Base-by-base conservation (phyloP, 495 filamentous ascomycete species). In the Penicillium dipodomyicola region DNA sequence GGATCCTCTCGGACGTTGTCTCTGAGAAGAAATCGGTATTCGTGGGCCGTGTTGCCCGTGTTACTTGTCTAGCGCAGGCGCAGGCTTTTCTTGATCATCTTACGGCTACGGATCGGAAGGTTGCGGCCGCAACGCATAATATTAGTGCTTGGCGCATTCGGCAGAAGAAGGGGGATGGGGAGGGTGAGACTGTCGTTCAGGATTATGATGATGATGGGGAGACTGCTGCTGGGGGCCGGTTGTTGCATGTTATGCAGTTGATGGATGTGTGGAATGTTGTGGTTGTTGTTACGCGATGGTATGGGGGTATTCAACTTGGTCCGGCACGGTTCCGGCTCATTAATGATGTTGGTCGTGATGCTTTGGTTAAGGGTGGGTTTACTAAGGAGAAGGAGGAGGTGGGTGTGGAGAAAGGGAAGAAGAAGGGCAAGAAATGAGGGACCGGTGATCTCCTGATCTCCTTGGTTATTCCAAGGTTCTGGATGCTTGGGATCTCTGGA, bases 121-220 rank as follows among this genome's bases (percentile, higher is more conserved):
- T 87, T 40, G 85, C 90, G 10, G 82, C 81, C 40, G 94, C 94
- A 10, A 93, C 92, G 55, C 94, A 98, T 71, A 97, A 97, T 69
- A 96, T 97, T 59, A 81, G 77, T 25, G 86, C 86, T 30, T 87
- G 83, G 79, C 78, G 85, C 6, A 86, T 88, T 20, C 73, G 74
- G 19, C 68, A 77, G 58, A 67, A 64, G 57, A 75, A 70, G 46
- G 47, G 57, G 42, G 72, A 80, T 33, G 63, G 68, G 6, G 67
- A 73, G 0, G 79, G 35, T 39, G 35, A 79, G 58, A 82, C 86
- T 19, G 79, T 78, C 35, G 88, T 84, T 55, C 90, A 97, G 68
- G 94, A 98, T 72, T 96, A 87, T 66, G 87, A 98, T 62, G 94
- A 97, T 67, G 94, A 98, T 67, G 94, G 94, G 11, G 94, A 98